Base-by-base conservation (phyloP, 129 eudicot genomes). In the Chrysanthemum lavandulifolium region DNA sequence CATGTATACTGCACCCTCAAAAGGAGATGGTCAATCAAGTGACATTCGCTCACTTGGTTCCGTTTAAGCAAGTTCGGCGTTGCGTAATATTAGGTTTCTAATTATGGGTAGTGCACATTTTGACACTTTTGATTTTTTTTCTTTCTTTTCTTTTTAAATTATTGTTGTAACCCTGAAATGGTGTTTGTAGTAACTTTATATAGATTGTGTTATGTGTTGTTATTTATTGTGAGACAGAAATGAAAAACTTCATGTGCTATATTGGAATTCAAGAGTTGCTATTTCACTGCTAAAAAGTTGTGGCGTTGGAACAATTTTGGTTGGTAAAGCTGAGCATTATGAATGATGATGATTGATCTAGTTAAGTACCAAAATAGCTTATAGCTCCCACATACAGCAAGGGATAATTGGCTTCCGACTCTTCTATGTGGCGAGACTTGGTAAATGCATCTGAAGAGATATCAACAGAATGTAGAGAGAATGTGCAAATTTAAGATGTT, bases 1-100 rank as follows among this genome's bases (percentile, higher is more conserved):
- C 59, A 80, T 93, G 92, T 93, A 85, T 43, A 76, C 55, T 13
- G 48, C 76, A 23, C 82, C 92, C 14, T 61, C 92, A 1, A 86
- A 86, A 78, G 81, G 76, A 29, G 91, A 85, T 48, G 88, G 82
- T 27, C 82, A 80, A 56, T 77, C 83, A 2, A 76, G 68, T 62
- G 79, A 79, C 64, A 67, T 85, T 19, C 82, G 76, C 50, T 82
- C 81, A 11, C 78, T 76, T 70, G 86, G 86, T 61, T 78, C 84
- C 11, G 75, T 78, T 61, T 83, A 70, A 72, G 72, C 61, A 58
- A 61, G 82, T 67, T n/a, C 61, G 49, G 21, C 67, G 16, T 49
- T 3, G 59, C 12, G 47, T 40, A 40, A 40, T 58, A 61, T 63
- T 63, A 31, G 68, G 52, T 29, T 21, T 10, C 48, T 43, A 2